A percentile compares a stretch with the other conserved stretches of the same genome.
phyloP scores from a whole-genome alignment of 306 rosid species.

The Quercus mongolica region DNA sequence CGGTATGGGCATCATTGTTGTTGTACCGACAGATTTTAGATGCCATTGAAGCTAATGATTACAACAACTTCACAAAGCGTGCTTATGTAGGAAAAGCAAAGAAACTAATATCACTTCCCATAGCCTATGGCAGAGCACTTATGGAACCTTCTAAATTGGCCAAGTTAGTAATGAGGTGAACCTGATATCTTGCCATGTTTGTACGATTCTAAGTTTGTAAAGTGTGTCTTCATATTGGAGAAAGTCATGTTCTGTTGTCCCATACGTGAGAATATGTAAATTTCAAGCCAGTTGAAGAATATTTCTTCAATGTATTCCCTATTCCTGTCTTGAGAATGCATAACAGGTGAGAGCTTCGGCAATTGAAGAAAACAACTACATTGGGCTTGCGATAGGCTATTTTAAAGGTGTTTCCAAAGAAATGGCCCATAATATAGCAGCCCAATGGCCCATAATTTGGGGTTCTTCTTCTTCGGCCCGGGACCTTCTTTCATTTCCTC shows the following conservation, averaged over 20 bases:
- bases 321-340: no score
- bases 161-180: constrained; percentile 37
- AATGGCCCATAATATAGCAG: no score
- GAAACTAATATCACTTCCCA: constrained; percentile 65
- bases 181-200: neutral
- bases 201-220: constrained; percentile 15
- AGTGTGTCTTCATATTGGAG: constrained; percentile 12
- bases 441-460: no score
- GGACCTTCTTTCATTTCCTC: no score
- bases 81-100: constrained; percentile 80
- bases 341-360: no score
- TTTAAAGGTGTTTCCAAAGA: no score
- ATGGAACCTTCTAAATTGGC: constrained; percentile 45
- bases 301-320: no score
- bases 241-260: neutral
- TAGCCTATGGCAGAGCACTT: constrained; percentile 69
- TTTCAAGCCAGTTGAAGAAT: neutral
- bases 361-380: no score
- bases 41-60: constrained; percentile 92
- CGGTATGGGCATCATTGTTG: constrained; percentile 83
- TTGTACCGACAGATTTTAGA: constrained; percentile 82
- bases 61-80: constrained; percentile 82
- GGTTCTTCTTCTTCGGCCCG: no score
- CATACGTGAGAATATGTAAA: constrained; percentile 14
- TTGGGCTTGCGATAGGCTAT: no score